Conservation (phyloP, 805 yeast genomes). For the Candida stauntonica region DNA sequence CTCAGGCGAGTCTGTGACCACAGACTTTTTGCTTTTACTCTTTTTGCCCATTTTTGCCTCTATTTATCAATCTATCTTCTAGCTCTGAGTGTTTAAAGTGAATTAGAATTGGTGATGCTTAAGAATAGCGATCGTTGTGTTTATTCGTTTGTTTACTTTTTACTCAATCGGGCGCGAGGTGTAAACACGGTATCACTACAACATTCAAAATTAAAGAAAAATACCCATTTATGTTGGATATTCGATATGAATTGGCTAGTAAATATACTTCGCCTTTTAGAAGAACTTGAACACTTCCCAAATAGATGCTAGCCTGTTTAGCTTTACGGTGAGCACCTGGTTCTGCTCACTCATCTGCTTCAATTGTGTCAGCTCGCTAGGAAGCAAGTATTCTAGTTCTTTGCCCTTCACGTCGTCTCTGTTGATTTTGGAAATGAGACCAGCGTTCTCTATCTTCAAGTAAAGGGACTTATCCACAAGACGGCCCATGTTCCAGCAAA, state of each 20-base stretch:
- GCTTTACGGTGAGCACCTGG: constrained; percentile 47
- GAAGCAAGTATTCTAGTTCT: constrained; percentile 68
- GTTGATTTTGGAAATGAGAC: constrained; percentile 72
- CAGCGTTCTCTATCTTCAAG: constrained; percentile 55
- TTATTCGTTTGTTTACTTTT: no score
- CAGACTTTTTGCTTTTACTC: constrained; percentile 23
- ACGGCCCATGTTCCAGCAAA: constrained; percentile 42
- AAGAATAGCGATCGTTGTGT: no score
- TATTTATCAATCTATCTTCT: no score
- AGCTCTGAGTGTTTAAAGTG: no score
- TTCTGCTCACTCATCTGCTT: constrained; percentile 56
- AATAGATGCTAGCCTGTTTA: constrained; percentile 50
- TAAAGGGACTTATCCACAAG: constrained; percentile 50
- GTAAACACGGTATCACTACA: no score
- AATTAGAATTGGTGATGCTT: no score
- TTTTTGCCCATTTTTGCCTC: constrained; percentile 7
- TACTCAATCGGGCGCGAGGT: no score
- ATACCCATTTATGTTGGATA: no score
- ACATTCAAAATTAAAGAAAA: no score
- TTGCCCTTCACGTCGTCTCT: constrained; percentile 87
- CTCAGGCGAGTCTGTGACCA: not conserved
- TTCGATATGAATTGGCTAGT: no score
- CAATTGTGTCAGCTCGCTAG: constrained; percentile 71
- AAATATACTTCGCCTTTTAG: not conserved
- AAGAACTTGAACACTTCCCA: constrained; percentile 50